phyloP scores from a whole-genome alignment of 495 filamentous ascomycete genomes.

The Tuber umbilicatum region DNA sequence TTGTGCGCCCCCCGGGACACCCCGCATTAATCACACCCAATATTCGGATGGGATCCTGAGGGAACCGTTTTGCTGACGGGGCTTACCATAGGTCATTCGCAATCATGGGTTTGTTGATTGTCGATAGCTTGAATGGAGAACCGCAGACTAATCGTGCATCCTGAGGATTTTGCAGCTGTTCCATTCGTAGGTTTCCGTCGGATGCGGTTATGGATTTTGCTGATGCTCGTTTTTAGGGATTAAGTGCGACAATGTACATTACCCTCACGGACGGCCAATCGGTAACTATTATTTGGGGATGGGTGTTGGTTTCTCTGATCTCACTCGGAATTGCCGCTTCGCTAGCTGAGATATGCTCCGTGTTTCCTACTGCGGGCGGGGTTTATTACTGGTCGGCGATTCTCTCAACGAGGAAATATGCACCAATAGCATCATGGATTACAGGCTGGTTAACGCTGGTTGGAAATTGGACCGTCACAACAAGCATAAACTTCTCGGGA shows the following conservation, averaged over 20 bases:
- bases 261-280: conserved; percentile 59
- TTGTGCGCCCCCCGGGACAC: conserved; percentile 45
- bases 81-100: conserved; percentile 37
- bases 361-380: conserved; percentile 47
- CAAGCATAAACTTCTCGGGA: conserved; percentile 50
- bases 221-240: conserved; percentile 29
- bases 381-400: conserved; percentile 53
- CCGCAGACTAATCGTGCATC: conserved; percentile 1
- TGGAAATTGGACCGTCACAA: conserved; percentile 52
- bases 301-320: conserved; percentile 47
- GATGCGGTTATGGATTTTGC: conserved; percentile 21
- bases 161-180: conserved; percentile 15
- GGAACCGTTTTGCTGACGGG: conserved; percentile 10
- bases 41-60: not conserved
- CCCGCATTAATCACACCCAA: not conserved
- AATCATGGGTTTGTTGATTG: conserved; percentile 40
- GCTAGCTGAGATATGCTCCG: conserved; percentile 48
- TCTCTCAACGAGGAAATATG: conserved; percentile 47
- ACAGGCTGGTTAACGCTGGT: conserved; percentile 50
- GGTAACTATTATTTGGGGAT: conserved; percentile 48
- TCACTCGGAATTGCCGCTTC: conserved; percentile 46
- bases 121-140: not conserved
- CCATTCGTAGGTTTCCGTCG: conserved; percentile 37
- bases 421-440: conserved; percentile 48
- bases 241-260: conserved; percentile 58